Evolutionary conservation across 2,329 filamentous ascomycete species (phyloP), one percentile per base, ranked within the genome.

Genomic region (Botrytis deweyae): DNA sequence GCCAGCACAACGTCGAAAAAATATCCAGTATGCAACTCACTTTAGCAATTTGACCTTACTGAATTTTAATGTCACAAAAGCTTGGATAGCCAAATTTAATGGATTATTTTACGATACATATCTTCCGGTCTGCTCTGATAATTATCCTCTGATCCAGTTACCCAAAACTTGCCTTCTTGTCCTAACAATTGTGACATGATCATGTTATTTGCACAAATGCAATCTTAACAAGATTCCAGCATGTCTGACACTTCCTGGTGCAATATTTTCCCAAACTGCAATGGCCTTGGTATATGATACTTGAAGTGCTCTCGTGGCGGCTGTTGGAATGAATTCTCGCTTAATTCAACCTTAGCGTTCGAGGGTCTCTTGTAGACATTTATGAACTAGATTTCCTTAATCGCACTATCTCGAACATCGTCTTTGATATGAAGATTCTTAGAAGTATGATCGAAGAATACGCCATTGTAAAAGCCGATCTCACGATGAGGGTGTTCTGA

Each of bases 31-130:
- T n/a, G 25, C 10, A n/a, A 52, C 20, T 52, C 49, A n/a, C 25
- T 7, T n/a, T n/a, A 5, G 25, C 3, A 3, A 7, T n/a, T 12
- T 52, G 1, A n/a, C 0, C 4, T 52, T n/a, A 6, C 25, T n/a
- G 9, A 6, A n/a, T n/a, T n/a, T 52, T 3, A 52, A n/a, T 16
- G 2, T n/a, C 49, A n/a, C 25, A 5, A 55, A 55, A 55, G 5
- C 12, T 55, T 55, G 10, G n/a, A 16, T n/a, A 2, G 12, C 12
- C 4, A 55, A 55, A 0, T 6, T 16, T n/a, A n/a, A 55, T n/a
- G 3, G 25, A 7, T 16, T 55, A 6, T n/a, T 16, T 8, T 16
- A 22, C 12, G 18, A 22, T 3, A 38, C 33, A 12, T 36, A 4
- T 38, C 9, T 14, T 62, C 1, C 33, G 2, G 5, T 52, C 33